Percentiles rank a stretch among this genome's conserved stretches.
Conservation (phyloP, 768 basidiomycete species). For the Neoboletus magnificus region DNA sequence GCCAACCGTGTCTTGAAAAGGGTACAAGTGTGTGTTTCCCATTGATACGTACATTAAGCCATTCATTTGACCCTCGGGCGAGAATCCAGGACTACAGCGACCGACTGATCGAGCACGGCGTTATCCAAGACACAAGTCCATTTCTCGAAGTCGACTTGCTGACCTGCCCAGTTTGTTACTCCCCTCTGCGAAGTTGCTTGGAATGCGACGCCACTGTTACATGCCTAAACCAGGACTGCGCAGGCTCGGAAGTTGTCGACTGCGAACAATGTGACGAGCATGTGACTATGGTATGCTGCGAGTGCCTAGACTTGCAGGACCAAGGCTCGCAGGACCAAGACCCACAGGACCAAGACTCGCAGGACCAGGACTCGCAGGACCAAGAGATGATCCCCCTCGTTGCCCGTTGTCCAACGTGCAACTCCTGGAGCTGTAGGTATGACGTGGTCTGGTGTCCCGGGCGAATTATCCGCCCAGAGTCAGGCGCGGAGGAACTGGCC, state of each 20-base stretch:
- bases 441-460: background rate
- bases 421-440: background rate
- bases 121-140: background rate
- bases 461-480: background rate
- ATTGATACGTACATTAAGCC: no score
- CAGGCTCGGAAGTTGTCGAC: background rate
- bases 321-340: no score
- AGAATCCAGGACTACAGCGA: background rate
- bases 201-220: background rate
- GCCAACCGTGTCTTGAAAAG: background rate
- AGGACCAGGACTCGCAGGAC: background rate
- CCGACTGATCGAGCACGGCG: background rate
- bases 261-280: background rate
- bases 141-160: background rate
- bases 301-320: background rate
- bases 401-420: background rate
- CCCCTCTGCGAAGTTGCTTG: background rate
- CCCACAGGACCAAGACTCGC: no score
- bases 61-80: background rate
- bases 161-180: constrained; percentile 4
- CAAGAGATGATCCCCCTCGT: background rate
- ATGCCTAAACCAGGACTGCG: background rate
- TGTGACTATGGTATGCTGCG: background rate
- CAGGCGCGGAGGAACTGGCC: background rate
- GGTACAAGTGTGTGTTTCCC: background rate